A percentile compares a stretch with the other conserved stretches of the same genome.
phyloP scores from a whole-genome alignment of 1,139 yeast species.

The Debaryomycetaceae sp. region DNA sequence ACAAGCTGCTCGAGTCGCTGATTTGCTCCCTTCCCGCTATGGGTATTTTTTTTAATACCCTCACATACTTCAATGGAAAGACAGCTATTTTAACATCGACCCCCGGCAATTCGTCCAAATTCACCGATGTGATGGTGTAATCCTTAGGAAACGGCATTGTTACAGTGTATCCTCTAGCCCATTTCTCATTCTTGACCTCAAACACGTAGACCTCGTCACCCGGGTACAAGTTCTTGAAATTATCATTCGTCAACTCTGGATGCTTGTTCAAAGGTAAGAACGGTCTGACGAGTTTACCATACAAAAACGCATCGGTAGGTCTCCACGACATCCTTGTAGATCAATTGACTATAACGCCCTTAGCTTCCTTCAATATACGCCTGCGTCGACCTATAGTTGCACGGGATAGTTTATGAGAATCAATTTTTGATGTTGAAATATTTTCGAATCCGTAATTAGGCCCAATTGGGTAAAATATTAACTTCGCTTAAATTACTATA shows the following conservation, averaged over 20 bases:
- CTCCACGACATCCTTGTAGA: slow-evolving; percentile 25
- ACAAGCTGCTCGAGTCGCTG: slow-evolving; percentile 32
- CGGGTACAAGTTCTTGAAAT: slow-evolving; percentile 58
- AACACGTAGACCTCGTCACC: slow-evolving; percentile 82
- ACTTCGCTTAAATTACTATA: not conserved
- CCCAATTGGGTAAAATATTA: not conserved
- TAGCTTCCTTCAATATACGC: not conserved
- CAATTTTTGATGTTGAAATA: not conserved
- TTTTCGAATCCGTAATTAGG: not conserved
- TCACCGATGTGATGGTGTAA: slow-evolving; percentile 58
- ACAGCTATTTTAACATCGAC: slow-evolving; percentile 48
- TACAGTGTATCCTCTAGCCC: slow-evolving; percentile 79
- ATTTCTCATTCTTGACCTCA: slow-evolving; percentile 59
- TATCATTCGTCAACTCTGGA: slow-evolving; percentile 35
- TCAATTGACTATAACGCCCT: not conserved
- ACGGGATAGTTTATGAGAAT: not conserved
- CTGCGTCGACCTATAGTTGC: not conserved
- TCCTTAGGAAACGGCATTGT: slow-evolving; percentile 66
- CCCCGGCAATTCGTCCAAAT: slow-evolving; percentile 61
- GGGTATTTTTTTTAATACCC: slow-evolving; percentile 32
- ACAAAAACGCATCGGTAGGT: slow-evolving; percentile 36
- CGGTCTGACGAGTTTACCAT: slow-evolving; percentile 55
- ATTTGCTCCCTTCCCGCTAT: slow-evolving; percentile 22
- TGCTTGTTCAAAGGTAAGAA: slow-evolving; percentile 59
- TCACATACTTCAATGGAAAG: slow-evolving; percentile 58